A percentile compares a stretch with the other conserved stretches of the same genome.
Evolutionary conservation across 129 eudicot genomes (phyloP).

Genomic region (Deinandra increscens): DNA sequence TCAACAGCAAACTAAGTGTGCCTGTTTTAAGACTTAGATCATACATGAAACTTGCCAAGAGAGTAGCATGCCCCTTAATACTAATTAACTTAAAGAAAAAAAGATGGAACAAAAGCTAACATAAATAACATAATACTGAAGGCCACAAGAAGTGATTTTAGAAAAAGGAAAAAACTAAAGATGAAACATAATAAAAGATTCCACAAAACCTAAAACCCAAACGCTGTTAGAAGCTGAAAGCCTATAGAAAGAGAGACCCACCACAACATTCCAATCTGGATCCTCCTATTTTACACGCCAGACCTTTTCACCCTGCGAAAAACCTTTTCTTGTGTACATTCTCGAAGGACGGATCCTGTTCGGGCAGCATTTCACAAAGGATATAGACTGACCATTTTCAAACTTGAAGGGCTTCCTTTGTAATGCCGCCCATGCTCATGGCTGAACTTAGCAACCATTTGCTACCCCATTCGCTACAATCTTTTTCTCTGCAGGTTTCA

Average conservation of each 20-base stretch:
- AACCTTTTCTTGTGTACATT: constrained; percentile 10
- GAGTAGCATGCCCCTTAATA: not conserved
- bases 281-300: constrained; percentile 25
- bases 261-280: constrained; percentile 24
- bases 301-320: constrained; percentile 11
- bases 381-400: not conserved
- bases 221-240: constrained; percentile 36
- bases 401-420: not conserved
- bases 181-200: constrained; percentile 13
- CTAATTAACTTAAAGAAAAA: not conserved
- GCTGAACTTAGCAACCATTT: constrained; percentile 35
- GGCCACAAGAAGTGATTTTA: constrained; percentile 18
- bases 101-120: not conserved
- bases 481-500: constrained; percentile 21
- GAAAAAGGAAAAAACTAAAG: not conserved
- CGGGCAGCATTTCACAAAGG: constrained; percentile 18
- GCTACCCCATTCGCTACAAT: constrained; percentile 29
- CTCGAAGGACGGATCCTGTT: constrained; percentile 23
- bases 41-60: not conserved
- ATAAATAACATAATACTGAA: not conserved
- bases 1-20: too few relatives aligned
- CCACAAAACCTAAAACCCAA: constrained; percentile 28
- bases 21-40: not conserved
- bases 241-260: constrained; percentile 17
- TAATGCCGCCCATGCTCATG: constrained; percentile 6